Conservation (phyloP, 2,329 filamentous ascomycete genomes). For the Paracoccidioides lutzii region DNA sequence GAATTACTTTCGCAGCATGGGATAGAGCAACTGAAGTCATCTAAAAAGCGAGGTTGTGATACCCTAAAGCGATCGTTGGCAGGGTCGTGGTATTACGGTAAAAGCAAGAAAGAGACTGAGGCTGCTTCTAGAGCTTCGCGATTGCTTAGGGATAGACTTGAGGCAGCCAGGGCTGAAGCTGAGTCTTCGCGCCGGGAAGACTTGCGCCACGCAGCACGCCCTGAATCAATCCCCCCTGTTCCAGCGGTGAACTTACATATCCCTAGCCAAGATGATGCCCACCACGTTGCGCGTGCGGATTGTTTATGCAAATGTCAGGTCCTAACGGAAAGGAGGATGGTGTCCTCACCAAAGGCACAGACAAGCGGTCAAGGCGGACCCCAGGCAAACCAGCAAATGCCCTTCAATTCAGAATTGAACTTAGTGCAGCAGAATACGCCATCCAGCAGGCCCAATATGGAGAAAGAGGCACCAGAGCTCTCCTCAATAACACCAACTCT, state of each 20-base stretch:
- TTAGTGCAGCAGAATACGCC: not conserved
- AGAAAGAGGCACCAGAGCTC: not conserved
- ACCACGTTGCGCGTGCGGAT: not conserved
- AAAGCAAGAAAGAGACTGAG: not conserved
- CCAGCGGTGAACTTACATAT: not conserved
- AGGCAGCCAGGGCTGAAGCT: slow-evolving; percentile 10
- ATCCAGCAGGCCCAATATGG: not conserved
- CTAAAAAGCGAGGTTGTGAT: not conserved
- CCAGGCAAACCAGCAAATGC: not conserved
- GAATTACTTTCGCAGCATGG: not conserved
- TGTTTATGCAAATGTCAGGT: not conserved
- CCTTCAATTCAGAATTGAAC: not conserved
- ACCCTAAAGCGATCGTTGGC: slow-evolving; percentile 10
- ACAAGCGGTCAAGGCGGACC: not conserved
- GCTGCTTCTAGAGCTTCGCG: slow-evolving; percentile 6
- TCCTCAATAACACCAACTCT: not conserved
- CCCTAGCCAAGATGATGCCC: not conserved
- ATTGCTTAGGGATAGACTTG: slow-evolving; percentile 8
- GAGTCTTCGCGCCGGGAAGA: not conserved
- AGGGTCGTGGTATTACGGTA: slow-evolving; percentile 10
- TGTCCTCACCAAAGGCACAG: not conserved
- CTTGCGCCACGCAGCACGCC: not conserved
- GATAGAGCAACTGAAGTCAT: not conserved
- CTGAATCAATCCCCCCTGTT: not conserved
- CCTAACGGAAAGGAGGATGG: not conserved